Percentiles rank a stretch among this genome's conserved stretches.
Evolutionary conservation across 2,329 filamentous ascomycete genomes (phyloP).

Genomic region (Penicillium sp.): DNA sequence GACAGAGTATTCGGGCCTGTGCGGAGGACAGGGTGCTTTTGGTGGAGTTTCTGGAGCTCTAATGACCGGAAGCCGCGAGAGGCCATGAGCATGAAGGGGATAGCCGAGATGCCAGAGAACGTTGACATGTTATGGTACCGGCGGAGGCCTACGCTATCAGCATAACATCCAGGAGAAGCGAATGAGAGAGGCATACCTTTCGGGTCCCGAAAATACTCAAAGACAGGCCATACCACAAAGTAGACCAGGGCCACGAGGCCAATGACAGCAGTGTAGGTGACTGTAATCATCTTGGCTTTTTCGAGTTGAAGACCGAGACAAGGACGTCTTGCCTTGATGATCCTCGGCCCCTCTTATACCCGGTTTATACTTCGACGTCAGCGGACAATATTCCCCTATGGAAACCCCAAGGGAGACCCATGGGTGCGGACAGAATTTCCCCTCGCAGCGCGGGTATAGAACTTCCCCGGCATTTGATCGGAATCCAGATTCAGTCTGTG

Average conservation of each 20-base stretch:
- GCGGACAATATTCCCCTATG: constrained; percentile 18
- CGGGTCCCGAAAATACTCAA: constrained; percentile 34
- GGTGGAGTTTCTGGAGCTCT: constrained; percentile 51
- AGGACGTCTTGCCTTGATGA: neutral
- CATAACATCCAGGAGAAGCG: constrained; percentile 1
- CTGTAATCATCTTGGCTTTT: constrained; percentile 10
- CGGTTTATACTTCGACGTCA: neutral
- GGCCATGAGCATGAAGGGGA: constrained; percentile 55
- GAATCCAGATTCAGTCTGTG: constrained; percentile 12
- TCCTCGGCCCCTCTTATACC: constrained; percentile 7
- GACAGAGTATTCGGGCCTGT: constrained; percentile 54
- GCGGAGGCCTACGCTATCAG: constrained; percentile 44
- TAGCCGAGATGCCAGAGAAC: constrained; percentile 52
- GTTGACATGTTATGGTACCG: constrained; percentile 52
- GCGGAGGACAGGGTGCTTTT: constrained; percentile 51
- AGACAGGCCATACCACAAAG: constrained; percentile 31
- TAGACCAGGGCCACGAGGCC: constrained; percentile 30
- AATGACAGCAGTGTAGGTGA: constrained; percentile 29
- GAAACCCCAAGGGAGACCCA: neutral
- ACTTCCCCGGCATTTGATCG: constrained; percentile 14
- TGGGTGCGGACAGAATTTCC: constrained; percentile 28
- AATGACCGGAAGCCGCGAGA: constrained; percentile 51
- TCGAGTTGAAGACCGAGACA: neutral
- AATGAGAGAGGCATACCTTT: constrained; percentile 27
- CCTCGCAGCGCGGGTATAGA: constrained; percentile 5